These are phyloP conservation scores for Berberis thunbergii DNA, from an alignment of 164 flowering plant genomes.

Conservation along the genomic window DNA sequence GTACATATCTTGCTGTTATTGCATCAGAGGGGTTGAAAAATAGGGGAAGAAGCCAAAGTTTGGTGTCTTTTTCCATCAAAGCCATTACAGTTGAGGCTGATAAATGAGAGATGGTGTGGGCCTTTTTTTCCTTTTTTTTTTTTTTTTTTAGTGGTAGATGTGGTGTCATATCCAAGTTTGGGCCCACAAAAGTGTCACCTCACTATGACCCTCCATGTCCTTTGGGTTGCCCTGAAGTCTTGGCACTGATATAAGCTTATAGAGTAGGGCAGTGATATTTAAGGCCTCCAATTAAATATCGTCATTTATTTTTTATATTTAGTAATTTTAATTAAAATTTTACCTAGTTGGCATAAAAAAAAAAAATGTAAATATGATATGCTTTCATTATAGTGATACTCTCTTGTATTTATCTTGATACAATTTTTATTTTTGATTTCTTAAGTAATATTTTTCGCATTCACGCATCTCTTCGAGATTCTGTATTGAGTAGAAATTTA, in stretches of 20 bases:
- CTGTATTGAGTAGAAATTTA: too few species aligned
- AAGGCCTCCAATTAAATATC: too few species aligned
- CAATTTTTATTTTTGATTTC: too few species aligned
- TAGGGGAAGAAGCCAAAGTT: background rate
- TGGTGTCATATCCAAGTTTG: slow-evolving; percentile 15
- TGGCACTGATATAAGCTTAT: background rate
- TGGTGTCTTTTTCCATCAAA: slow-evolving; percentile 24
- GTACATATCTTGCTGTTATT: background rate
- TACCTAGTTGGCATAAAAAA: too few species aligned
- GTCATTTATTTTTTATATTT: too few species aligned
- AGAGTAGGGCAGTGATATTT: too few species aligned
- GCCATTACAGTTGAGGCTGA: slow-evolving; percentile 19
- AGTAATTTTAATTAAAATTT: too few species aligned
- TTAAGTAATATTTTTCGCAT: too few species aligned
- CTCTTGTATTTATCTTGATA: too few species aligned
- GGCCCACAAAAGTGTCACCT: slow-evolving; percentile 6
- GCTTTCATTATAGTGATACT: too few species aligned
- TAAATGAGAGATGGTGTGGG: slow-evolving; percentile 11
- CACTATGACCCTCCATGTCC: slow-evolving; percentile 6
- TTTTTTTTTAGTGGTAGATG: slow-evolving; percentile 16
- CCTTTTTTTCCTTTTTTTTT: background rate
- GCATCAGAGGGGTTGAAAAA: slow-evolving; percentile 6
- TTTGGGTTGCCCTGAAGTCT: slow-evolving; percentile 9
- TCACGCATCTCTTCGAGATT: too few species aligned
- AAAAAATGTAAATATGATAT: too few species aligned